Percentiles rank a stretch among this genome's conserved stretches.
These are phyloP conservation scores for Pythium coloratum DNA, from an alignment of 352 stramenopile genomes.

Conservation along the genomic window DNA sequence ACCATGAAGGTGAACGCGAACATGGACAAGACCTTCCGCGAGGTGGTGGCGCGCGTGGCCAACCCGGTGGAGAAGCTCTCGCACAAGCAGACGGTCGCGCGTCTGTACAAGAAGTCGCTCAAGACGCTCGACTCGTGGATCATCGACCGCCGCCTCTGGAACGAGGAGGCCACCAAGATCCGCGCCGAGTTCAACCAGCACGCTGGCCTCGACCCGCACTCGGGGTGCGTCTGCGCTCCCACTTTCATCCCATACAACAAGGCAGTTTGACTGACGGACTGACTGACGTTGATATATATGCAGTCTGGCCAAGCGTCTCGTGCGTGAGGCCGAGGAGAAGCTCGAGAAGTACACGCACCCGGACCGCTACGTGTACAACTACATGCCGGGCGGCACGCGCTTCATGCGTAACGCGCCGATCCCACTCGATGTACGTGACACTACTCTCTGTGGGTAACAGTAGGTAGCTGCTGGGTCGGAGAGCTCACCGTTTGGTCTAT, in stretches of 20 bases:
- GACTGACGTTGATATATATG: background rate
- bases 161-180: slow-evolving; percentile 93
- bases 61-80: slow-evolving; percentile 62
- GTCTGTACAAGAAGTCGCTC: slow-evolving; percentile 95
- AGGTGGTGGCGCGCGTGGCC: slow-evolving; percentile 74
- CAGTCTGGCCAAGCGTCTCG: slow-evolving; percentile 75
- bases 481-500: background rate
- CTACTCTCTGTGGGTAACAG: background rate
- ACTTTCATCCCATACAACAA: too few species aligned
- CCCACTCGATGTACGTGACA: slow-evolving; percentile 84
- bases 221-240: slow-evolving; percentile 37
- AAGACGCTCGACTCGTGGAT: slow-evolving; percentile 93
- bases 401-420: slow-evolving; percentile 99
- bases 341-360: slow-evolving; percentile 94
- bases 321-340: slow-evolving; percentile 93
- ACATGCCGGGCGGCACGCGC: slow-evolving; percentile 97
- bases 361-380: slow-evolving; percentile 96
- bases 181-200: slow-evolving; percentile 92
- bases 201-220: slow-evolving; percentile 51
- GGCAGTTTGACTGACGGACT: too few species aligned
- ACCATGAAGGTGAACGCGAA: slow-evolving; percentile 83
- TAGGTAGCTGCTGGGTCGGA: background rate
- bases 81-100: slow-evolving; percentile 89
- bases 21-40: slow-evolving; percentile 84
- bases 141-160: slow-evolving; percentile 95